These are phyloP conservation scores for Lachancea thermotolerans DNA, from an alignment of 805 yeast species.

Conservation along the genomic window DNA sequence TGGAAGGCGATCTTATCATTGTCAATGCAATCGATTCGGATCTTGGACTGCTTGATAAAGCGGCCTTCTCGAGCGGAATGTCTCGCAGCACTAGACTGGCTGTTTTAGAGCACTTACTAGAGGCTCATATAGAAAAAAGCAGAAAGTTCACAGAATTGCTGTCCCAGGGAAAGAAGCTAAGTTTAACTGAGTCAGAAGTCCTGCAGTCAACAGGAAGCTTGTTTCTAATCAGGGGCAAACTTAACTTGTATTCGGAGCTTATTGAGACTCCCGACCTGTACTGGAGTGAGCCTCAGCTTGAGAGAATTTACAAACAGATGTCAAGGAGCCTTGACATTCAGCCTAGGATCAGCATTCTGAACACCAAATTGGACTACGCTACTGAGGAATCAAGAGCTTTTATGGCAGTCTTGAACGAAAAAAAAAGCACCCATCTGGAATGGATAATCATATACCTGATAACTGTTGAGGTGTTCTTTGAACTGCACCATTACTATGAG, in stretches of 20 bases:
- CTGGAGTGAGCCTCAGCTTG: slow-evolving; percentile 88
- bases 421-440: slow-evolving; percentile 69
- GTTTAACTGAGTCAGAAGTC: slow-evolving; percentile 53
- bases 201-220: slow-evolving; percentile 66
- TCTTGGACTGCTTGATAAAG: slow-evolving; percentile 62
- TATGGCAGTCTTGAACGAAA: slow-evolving; percentile 66
- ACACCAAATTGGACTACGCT: slow-evolving; percentile 82
- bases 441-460: slow-evolving; percentile 84
- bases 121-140: slow-evolving; percentile 57
- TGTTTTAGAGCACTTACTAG: slow-evolving; percentile 66
- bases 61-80: slow-evolving; percentile 83
- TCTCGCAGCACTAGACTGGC: slow-evolving; percentile 84
- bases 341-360: slow-evolving; percentile 71
- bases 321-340: slow-evolving; percentile 67
- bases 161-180: slow-evolving; percentile 52
- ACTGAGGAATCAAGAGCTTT: slow-evolving; percentile 81
- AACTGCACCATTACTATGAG: slow-evolving; percentile 66
- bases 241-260: slow-evolving; percentile 79
- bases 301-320: slow-evolving; percentile 63
- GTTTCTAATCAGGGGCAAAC: slow-evolving; percentile 69
- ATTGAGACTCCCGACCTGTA: slow-evolving; percentile 90
- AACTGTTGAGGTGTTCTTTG: slow-evolving; percentile 80
- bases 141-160: slow-evolving; percentile 58
- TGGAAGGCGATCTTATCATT: slow-evolving; percentile 65
- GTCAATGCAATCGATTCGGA: slow-evolving; percentile 44